A percentile compares a stretch with the other conserved stretches of the same genome.
Conservation (phyloP, 1,284 basidiomycete species). For the Hypsizygus ulmarius region DNA sequence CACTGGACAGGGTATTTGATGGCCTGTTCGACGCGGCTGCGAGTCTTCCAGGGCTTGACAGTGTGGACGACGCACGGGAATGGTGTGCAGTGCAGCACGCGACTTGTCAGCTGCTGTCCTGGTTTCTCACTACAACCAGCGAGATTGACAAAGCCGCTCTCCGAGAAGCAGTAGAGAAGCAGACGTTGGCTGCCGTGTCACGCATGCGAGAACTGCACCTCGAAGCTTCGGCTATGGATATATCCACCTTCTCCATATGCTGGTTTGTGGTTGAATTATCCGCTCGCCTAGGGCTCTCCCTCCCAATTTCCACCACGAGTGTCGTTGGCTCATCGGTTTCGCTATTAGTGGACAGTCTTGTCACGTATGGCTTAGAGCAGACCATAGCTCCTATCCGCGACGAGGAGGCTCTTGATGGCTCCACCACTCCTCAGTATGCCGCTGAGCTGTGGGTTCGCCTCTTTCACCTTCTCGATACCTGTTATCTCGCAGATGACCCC, state of each 20-base stretch:
- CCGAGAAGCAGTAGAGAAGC: slow-evolving; percentile 33
- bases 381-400: slow-evolving; percentile 42
- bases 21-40: slow-evolving; percentile 37
- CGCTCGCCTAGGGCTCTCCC: slow-evolving; percentile 34
- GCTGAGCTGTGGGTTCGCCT: slow-evolving; percentile 79
- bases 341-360: slow-evolving; percentile 50
- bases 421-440: slow-evolving; percentile 33
- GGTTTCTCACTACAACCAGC: slow-evolving; percentile 34
- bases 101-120: slow-evolving; percentile 41
- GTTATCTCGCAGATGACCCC: slow-evolving; percentile 19
- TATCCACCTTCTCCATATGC: slow-evolving; percentile 43
- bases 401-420: slow-evolving; percentile 34
- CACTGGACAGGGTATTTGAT: slow-evolving; percentile 45
- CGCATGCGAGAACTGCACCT: slow-evolving; percentile 36
- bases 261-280: slow-evolving; percentile 67
- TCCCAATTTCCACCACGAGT: slow-evolving; percentile 20
- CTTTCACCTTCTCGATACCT: slow-evolving; percentile 50
- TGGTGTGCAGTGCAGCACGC: slow-evolving; percentile 40
- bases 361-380: slow-evolving; percentile 51
- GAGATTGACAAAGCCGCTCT: slow-evolving; percentile 34
- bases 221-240: slow-evolving; percentile 27
- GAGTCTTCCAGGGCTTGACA: slow-evolving; percentile 35
- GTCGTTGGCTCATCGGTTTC: slow-evolving; percentile 28
- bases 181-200: slow-evolving; percentile 39
- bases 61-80: slow-evolving; percentile 27